Evolutionary conservation across 768 basidiomycete species (phyloP).

Genomic region (Leccinum rimulosum): DNA sequence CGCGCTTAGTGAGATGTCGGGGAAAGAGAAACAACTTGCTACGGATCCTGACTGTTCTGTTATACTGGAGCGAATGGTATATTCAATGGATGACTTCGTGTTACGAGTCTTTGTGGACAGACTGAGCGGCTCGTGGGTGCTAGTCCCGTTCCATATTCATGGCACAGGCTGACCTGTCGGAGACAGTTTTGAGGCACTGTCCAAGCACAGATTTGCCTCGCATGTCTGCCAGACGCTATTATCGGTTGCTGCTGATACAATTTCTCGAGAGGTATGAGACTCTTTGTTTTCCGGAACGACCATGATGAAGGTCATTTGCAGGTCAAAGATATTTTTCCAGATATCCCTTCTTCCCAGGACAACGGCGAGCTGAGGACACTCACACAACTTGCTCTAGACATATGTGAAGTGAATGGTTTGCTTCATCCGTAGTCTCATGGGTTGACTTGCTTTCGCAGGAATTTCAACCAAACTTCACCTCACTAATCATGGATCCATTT

Average conservation of each 20-base stretch:
- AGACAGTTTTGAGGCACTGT: slow-evolving; percentile 58
- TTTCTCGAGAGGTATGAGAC: slow-evolving; percentile 61
- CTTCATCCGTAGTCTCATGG: slow-evolving; percentile 18
- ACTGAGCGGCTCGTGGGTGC: slow-evolving; percentile 81
- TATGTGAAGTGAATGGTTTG: slow-evolving; percentile 52
- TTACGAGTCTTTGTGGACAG: slow-evolving; percentile 87
- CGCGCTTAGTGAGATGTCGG: slow-evolving; percentile 79
- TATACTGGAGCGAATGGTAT: slow-evolving; percentile 82
- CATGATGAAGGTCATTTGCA: slow-evolving; percentile 24
- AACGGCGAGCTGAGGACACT: slow-evolving; percentile 67
- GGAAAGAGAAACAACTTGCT: slow-evolving; percentile 85
- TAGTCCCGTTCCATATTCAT: slow-evolving; percentile 2
- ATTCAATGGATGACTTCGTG: slow-evolving; percentile 97
- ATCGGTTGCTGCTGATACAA: slow-evolving; percentile 58
- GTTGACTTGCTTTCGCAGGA: slow-evolving; percentile 46
- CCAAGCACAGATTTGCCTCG: slow-evolving; percentile 86
- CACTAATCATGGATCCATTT: slow-evolving; percentile 79
- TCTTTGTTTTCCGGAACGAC: background rate
- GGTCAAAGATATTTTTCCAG: slow-evolving; percentile 54
- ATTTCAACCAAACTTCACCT: slow-evolving; percentile 58
- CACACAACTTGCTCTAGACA: slow-evolving; percentile 60
- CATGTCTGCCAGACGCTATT: slow-evolving; percentile 94
- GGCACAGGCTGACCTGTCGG: slow-evolving; percentile 2
- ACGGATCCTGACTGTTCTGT: slow-evolving; percentile 94
- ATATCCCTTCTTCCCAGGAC: slow-evolving; percentile 44